Evolutionary conservation across 2,329 filamentous ascomycete genomes (phyloP).

Genomic region (Diaporthe sp.): DNA sequence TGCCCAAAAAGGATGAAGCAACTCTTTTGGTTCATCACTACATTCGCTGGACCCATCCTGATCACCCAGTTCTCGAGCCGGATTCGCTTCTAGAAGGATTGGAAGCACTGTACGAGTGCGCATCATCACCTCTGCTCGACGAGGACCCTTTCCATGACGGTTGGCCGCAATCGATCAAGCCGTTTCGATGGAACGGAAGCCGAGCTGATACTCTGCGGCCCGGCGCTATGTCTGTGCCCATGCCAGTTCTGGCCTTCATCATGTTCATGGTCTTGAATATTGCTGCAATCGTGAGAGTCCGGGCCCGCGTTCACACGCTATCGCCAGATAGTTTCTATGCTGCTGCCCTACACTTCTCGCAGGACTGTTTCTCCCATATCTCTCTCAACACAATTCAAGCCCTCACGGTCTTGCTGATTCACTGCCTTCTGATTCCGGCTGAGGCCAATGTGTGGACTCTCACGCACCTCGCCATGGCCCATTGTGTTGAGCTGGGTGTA

Average conservation of each 20-base stretch:
- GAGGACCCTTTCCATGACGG: not conserved
- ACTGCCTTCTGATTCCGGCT: conserved; percentile 7
- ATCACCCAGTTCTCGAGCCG: not conserved
- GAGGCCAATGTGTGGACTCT: conserved; percentile 11
- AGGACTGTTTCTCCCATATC: not conserved
- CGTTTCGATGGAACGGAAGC: not conserved
- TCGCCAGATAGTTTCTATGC: not conserved
- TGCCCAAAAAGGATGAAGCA: conserved; percentile 1
- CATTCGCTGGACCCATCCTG: conserved; percentile 10
- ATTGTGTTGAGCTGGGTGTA: not conserved
- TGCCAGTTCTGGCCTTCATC: not conserved
- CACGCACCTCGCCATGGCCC: conserved; percentile 1
- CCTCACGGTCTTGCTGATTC: not conserved
- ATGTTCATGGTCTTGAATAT: conserved; percentile 16
- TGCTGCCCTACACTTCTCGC: not conserved
- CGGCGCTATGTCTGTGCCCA: not conserved
- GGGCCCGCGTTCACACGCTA: not conserved
- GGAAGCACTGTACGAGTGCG: not conserved
- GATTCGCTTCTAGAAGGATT: not conserved
- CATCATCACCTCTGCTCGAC: not conserved
- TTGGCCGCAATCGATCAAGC: not conserved
- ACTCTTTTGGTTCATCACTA: not conserved
- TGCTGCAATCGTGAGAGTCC: conserved; percentile 11
- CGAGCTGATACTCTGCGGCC: no score
- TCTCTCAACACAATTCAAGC: not conserved